A percentile compares a stretch with the other conserved stretches of the same genome.
Evolutionary conservation across 208 protist species (phyloP).

Genomic region (Crithidia fasciculata): DNA sequence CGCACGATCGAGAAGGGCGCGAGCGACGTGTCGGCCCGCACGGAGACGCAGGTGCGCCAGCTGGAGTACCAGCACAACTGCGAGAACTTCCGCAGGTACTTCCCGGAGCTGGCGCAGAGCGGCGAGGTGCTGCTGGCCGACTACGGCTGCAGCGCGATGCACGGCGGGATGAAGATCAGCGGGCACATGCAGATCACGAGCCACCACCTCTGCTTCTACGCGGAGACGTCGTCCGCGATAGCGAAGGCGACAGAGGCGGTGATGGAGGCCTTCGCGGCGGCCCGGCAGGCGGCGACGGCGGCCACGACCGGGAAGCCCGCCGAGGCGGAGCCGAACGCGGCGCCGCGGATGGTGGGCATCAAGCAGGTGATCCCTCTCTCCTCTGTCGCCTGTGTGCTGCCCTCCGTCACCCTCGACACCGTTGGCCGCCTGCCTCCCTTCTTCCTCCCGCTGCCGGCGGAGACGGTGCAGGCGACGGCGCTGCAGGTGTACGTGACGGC

Average conservation of each 20-base stretch:
- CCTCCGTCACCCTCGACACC: constrained; percentile 64
- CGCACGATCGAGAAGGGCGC: constrained; percentile 58
- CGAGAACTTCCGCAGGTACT: constrained; percentile 64
- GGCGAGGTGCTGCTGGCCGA: constrained; percentile 73
- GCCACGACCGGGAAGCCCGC: constrained; percentile 11
- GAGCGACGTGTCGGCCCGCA: constrained; percentile 47
- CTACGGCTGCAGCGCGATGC: constrained; percentile 73
- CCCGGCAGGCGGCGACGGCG: constrained; percentile 28
- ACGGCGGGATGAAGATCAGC: constrained; percentile 40
- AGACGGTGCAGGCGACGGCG: constrained; percentile 61
- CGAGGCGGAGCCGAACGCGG: neutral
- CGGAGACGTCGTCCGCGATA: constrained; percentile 40
- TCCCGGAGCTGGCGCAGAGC: constrained; percentile 51
- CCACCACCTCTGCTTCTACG: constrained; percentile 72
- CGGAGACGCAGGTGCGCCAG: constrained; percentile 65
- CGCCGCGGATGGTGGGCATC: constrained; percentile 34
- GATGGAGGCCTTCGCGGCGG: constrained; percentile 24
- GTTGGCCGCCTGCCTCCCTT: constrained; percentile 54
- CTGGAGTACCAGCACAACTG: constrained; percentile 57
- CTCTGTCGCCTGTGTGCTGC: constrained; percentile 65
- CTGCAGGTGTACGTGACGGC: constrained; percentile 74
- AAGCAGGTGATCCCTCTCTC: constrained; percentile 63
- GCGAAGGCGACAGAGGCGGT: constrained; percentile 40
- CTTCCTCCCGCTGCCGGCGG: constrained; percentile 68
- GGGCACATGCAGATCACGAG: constrained; percentile 73